Evolutionary conservation across 441 rosid species (phyloP).

Genomic region (Corymbia citriodora): DNA sequence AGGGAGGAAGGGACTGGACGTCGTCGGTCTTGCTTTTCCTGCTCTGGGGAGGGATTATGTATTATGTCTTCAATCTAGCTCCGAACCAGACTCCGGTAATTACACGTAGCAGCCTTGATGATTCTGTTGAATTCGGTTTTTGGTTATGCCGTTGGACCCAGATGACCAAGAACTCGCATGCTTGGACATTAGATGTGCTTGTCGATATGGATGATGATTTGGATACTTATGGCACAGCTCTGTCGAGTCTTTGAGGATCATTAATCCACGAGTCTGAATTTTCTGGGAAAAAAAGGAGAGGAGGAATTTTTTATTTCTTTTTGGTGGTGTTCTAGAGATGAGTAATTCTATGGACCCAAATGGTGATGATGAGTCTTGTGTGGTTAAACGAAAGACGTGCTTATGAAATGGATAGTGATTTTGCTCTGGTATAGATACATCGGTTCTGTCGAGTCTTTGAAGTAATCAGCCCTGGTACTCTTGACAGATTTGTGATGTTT

Average conservation of each 20-base stretch:
- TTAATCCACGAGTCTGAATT: background rate
- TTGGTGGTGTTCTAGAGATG: rapidly evolving
- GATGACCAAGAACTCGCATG: background rate
- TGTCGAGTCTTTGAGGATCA: background rate
- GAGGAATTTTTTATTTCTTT: background rate
- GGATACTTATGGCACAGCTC: rapidly evolving
- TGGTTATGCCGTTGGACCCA: background rate
- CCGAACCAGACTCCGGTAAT: slow-evolving; percentile 79
- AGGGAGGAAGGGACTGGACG: slow-evolving; percentile 56
- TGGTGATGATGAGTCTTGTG: background rate
- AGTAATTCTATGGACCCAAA: background rate
- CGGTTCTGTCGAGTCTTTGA: background rate
- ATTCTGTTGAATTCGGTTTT: background rate
- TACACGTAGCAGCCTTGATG: background rate
- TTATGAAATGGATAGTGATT: background rate
- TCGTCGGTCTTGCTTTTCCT: slow-evolving; percentile 63
- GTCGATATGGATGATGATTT: background rate
- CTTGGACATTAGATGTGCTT: background rate
- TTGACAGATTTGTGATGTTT: background rate
- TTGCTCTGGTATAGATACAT: background rate
- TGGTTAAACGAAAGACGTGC: background rate
- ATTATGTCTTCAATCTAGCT: slow-evolving; percentile 64
- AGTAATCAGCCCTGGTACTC: background rate
- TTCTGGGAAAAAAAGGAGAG: background rate
- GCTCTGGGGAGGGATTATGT: slow-evolving; percentile 71